A percentile compares a stretch with the other conserved stretches of the same genome.
phyloP scores from a whole-genome alignment of 2,329 filamentous ascomycete species.

The Boeremia lycopersici region DNA sequence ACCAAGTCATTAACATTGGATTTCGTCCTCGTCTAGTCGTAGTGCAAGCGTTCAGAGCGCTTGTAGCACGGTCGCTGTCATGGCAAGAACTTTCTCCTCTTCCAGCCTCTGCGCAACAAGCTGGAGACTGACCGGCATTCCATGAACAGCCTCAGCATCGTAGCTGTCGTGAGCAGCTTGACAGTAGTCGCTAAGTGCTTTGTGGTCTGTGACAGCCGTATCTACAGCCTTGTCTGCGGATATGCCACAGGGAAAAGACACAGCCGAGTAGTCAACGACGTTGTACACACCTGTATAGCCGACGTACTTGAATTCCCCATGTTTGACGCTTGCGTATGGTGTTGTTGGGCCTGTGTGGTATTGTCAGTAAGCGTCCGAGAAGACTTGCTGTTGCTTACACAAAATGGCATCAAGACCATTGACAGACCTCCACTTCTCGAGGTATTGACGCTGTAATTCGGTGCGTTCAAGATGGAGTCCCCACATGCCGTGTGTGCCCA shows the following conservation, averaged over 20 bases:
- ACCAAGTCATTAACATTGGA: background rate
- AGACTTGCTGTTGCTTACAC: conserved; percentile 21
- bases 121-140: conserved; percentile 53
- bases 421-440: conserved; percentile 53
- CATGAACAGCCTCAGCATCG: conserved; percentile 47
- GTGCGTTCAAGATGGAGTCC: conserved; percentile 56
- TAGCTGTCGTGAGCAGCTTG: conserved; percentile 48
- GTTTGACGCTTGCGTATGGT: conserved; percentile 51
- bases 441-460: conserved; percentile 49
- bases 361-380: conserved; percentile 7
- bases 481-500: conserved; percentile 56
- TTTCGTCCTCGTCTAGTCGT: background rate
- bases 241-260: conserved; percentile 53
- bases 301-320: conserved; percentile 54
- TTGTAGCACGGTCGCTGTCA: conserved; percentile 46
- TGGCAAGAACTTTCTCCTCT: conserved; percentile 51
- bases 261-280: conserved; percentile 54
- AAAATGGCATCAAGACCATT: conserved; percentile 54
- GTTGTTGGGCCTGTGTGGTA: conserved; percentile 48
- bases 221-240: conserved; percentile 50
- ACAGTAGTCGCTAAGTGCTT: conserved; percentile 48
- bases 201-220: conserved; percentile 26
- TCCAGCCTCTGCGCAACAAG: conserved; percentile 50
- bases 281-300: conserved; percentile 57
- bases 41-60: conserved; percentile 13